Base-by-base conservation (phyloP, 164 flowering plant genomes). In the Stephania japonica region DNA sequence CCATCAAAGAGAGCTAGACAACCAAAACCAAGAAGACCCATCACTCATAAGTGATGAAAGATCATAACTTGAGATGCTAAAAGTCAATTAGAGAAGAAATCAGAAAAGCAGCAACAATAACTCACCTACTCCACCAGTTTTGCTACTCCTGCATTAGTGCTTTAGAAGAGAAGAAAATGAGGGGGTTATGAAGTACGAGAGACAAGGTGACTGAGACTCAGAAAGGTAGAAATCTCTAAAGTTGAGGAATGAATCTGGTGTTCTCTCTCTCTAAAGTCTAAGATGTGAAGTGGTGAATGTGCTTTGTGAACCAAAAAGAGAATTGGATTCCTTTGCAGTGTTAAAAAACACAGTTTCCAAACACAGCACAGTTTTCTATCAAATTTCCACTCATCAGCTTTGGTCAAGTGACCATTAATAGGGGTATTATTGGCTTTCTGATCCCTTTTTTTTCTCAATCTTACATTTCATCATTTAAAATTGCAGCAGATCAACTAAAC, bases 331-430 rank as follows among this genome's bases (percentile, higher is more conserved):
- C 53, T 71, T 74, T 44, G 70, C 27, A 14, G 19, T 72, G 70
- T 63, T 73, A 65, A 50, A 32, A 68, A 66, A 68, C 83, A 81
- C 79, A 71, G 64, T 76, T 76, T 74, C 81, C 81, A 12, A 78
- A 76, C 68, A 71, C 50, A 79, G 72, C 79, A 73, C 77, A 21
- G 75, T 72, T 72, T 70, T 75, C 77, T 47, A 47, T 47, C 80
- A 77, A 42, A 25, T 27, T 14, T 18, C 26, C 25, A 8, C 21
- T 32, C 41, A 38, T 67, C 47, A 32, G 44, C 41, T 16, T 10
- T 27, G 11, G 21, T 8, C 21, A 13, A 9, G 11, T 25, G 26
- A 47, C 50, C 49, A 68, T 68, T 68, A 42, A 42, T 68, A 19
- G 41, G 70, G 70, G 25, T 18, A 16, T 68, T 42, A 7, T 41